These are phyloP conservation scores for Colletotrichum noveboracense DNA, from an alignment of 2,329 filamentous ascomycete genomes.

Conservation along the genomic window DNA sequence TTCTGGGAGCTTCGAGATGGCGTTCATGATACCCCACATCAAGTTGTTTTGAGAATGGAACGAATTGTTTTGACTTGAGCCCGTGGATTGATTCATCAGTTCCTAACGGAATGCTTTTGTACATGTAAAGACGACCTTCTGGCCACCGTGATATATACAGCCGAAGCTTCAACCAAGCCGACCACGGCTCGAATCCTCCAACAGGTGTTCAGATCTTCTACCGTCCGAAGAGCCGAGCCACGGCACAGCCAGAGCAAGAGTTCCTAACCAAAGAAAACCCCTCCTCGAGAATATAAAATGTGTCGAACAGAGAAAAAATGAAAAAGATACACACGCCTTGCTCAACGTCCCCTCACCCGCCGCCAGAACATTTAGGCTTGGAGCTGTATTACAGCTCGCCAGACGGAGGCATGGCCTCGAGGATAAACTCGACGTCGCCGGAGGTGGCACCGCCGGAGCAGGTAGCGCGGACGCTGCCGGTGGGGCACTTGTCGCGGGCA, in stretches of 20 bases:
- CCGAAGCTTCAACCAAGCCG: background rate
- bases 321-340: background rate
- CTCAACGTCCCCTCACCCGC: slow-evolving; percentile 6
- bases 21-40: background rate
- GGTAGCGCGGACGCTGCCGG: slow-evolving; percentile 50
- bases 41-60: background rate
- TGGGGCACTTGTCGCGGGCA: slow-evolving; percentile 55
- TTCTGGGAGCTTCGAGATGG: background rate
- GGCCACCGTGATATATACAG: background rate
- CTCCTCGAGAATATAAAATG: background rate
- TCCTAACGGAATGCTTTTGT: background rate
- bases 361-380: background rate
- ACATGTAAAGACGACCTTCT: background rate
- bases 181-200: background rate
- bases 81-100: background rate
- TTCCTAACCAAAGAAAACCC: background rate
- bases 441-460: slow-evolving; percentile 53
- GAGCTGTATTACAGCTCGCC: background rate
- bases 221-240: background rate
- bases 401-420: background rate
- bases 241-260: background rate
- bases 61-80: background rate
- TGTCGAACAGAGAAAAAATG: background rate
- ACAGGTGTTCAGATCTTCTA: background rate
- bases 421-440: slow-evolving; percentile 48